phyloP scores from a whole-genome alignment of 495 filamentous ascomycete species.

The Tuber magnatum region DNA sequence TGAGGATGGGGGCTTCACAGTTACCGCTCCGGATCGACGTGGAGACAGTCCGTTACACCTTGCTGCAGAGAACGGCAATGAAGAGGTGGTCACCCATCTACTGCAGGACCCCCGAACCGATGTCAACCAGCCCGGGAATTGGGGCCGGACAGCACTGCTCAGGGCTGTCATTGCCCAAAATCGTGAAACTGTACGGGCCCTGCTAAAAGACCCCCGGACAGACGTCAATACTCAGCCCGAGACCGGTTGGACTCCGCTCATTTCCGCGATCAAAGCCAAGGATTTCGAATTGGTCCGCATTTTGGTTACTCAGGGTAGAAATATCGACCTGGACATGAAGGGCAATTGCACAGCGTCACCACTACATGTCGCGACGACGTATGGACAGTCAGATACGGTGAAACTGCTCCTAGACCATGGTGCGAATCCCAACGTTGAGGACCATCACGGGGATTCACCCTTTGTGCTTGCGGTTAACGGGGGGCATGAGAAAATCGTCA shows the following conservation, averaged over 20 bases:
- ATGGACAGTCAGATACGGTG: constrained; percentile 13
- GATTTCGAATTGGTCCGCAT: constrained; percentile 3
- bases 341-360: constrained; percentile 4
- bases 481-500: constrained; percentile 5
- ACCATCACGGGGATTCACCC: not conserved
- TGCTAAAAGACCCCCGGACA: not conserved
- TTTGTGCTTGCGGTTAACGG: constrained; percentile 5
- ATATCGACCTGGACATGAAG: not conserved
- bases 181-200: not conserved
- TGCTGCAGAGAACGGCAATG: not conserved
- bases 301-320: not conserved
- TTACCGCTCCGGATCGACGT: not conserved
- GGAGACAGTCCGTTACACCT: not conserved
- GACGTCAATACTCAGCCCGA: not conserved
- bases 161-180: not conserved
- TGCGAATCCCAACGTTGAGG: constrained; percentile 15
- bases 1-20: not conserved
- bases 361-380: constrained; percentile 16
- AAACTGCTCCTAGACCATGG: constrained; percentile 19
- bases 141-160: not conserved
- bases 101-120: not conserved
- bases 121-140: not conserved
- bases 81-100: not conserved
- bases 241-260: not conserved
- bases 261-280: not conserved